Base-by-base conservation (phyloP, 352 stramenopile genomes). In the Elongisporangium anandrum region DNA sequence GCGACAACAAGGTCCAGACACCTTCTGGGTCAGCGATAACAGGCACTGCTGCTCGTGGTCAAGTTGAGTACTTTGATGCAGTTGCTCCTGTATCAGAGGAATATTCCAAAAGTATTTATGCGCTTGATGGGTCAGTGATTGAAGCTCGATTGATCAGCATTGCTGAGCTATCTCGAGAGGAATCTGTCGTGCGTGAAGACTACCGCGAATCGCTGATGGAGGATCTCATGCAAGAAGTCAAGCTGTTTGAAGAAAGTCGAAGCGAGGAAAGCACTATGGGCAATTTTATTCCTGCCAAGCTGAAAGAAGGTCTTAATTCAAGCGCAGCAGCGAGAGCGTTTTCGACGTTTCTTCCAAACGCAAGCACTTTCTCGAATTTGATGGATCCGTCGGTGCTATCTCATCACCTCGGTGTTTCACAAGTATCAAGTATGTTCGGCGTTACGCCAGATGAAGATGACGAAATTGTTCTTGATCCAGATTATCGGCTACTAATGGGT, bases 101-200 rank as follows among this genome's bases (percentile, higher is more conserved):
- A 24, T 93, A 86, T 58, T 81, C 76, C 19, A 81, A 87, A 54
- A 88, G 72, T 50, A 90, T 93, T 54, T 91, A 71, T 52, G 65
- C 81, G 4, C 78, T 77, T 0, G 81, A 93, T 61, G 84, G 81
- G 9, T 89, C 84, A n/a, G 80, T 81, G 5, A 61, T 91, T 20
- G 81, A 93, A 57, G 84, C 81, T 2, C 69, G 66, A 23, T 50
- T 91, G 54, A 85, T 87, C 45, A 69, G 88, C 48, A 90, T 93
- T 60, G 69, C 74, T 19, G 81, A 90, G 45, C 50, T 91, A 1
- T 52, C 66, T 4, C 57, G 69, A 13, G 54, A 63, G 23, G 62
- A 76, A 9, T 38, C 65, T 12, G 81, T 93, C n/a, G 62, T 93
- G 50, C 60, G 61, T 23, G 69, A 79, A 16, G 78, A 88, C 23